Evolutionary conservation across 1,284 basidiomycete genomes (phyloP).

Genomic region (Golubevia sp.): DNA sequence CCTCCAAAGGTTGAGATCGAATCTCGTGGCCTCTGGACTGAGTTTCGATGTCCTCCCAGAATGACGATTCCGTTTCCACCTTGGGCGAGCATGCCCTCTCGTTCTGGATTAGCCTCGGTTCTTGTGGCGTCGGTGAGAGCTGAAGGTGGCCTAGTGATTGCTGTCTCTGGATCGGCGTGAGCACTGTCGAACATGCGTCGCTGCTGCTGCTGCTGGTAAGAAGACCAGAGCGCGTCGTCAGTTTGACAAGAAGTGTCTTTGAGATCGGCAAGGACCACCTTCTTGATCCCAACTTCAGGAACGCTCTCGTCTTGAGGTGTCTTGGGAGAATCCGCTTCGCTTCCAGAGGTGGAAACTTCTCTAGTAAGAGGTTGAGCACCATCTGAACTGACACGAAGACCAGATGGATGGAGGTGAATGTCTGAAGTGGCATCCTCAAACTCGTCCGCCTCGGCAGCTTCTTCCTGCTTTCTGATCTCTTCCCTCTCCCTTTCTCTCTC

Average conservation of each 20-base stretch:
- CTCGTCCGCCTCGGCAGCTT: not conserved
- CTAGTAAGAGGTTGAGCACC: not conserved
- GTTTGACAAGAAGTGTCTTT: conserved; percentile 37
- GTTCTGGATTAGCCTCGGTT: not conserved
- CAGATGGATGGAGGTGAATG: not conserved
- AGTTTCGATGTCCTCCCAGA: conserved; percentile 18
- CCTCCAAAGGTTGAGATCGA: conserved; percentile 36
- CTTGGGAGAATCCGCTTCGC: not conserved
- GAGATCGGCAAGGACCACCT: conserved; percentile 16
- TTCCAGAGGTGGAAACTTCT: not conserved
- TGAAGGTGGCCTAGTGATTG: conserved; percentile 1
- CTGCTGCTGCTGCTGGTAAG: conserved; percentile 17
- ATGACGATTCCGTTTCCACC: conserved; percentile 21
- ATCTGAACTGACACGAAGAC: not conserved
- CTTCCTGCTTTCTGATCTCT: conserved; percentile 16
- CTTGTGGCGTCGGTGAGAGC: conserved; percentile 3
- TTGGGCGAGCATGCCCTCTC: not conserved
- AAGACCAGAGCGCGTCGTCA: conserved; percentile 32
- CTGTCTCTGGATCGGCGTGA: not conserved
- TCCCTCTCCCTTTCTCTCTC: conserved; percentile 12
- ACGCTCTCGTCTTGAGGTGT: not conserved
- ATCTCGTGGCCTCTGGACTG: conserved; percentile 21
- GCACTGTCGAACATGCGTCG: not conserved
- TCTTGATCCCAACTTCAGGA: not conserved
- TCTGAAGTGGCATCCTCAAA: conserved; percentile 12